Evolutionary conservation across 192 early-diverging fungal species (phyloP).

Genomic region (Phycomyces nitens): DNA sequence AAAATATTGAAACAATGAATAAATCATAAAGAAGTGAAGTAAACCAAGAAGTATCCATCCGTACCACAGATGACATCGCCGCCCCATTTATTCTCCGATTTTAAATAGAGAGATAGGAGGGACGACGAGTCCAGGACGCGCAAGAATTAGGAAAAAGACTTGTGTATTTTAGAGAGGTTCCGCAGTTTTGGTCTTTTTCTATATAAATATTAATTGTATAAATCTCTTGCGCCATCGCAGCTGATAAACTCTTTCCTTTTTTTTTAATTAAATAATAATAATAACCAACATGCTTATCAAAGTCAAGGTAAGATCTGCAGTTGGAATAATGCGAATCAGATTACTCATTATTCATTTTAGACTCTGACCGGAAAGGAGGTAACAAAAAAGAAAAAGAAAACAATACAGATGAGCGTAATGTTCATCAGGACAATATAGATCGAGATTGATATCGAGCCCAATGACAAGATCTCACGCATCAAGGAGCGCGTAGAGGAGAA

Average conservation of each 20-base stretch:
- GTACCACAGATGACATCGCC: too few species aligned
- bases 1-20: too few species aligned
- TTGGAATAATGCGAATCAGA: not conserved
- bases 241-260: not conserved
- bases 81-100: too few species aligned
- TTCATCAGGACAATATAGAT: constrained; percentile 66
- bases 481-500: constrained; percentile 94
- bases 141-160: too few species aligned
- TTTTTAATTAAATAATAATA: not conserved
- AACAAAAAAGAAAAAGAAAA: constrained; percentile 13
- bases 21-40: too few species aligned
- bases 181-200: too few species aligned
- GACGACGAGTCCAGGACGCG: too few species aligned
- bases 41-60: too few species aligned
- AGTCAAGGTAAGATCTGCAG: constrained; percentile 58
- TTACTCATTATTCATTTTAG: constrained; percentile 37
- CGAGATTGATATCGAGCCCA: constrained; percentile 83
- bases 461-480: constrained; percentile 79
- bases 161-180: too few species aligned
- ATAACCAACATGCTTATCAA: constrained; percentile 73
- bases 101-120: too few species aligned
- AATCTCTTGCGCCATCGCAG: too few species aligned
- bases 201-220: too few species aligned
- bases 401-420: constrained; percentile 2
- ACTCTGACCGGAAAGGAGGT: constrained; percentile 88